Conservation (phyloP, 2,329 filamentous ascomycete genomes). For the Colletotrichum endophyticum region DNA sequence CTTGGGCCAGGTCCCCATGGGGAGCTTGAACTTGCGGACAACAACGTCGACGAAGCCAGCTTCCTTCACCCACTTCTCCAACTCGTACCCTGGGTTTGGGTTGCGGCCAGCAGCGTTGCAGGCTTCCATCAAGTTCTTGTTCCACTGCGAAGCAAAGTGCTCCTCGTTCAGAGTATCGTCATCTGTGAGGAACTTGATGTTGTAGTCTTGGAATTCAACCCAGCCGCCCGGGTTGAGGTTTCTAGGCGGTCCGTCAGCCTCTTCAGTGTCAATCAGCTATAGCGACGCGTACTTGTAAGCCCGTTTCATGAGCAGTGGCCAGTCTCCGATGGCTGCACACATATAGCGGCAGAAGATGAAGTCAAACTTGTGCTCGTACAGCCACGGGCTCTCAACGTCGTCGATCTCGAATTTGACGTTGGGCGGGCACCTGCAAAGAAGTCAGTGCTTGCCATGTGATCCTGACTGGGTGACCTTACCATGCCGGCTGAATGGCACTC, state of each 20-base stretch:
- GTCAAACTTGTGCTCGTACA: conserved; percentile 35
- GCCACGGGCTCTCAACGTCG: conserved; percentile 60
- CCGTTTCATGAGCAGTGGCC: neutral
- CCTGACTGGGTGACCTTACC: neutral
- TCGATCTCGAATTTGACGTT: conserved; percentile 72
- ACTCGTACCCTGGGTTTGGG: conserved; percentile 31
- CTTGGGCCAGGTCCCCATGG: conserved; percentile 41
- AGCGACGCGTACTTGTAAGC: conserved; percentile 29
- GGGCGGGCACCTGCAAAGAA: conserved; percentile 52
- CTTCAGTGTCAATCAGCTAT: neutral
- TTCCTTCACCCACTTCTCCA: conserved; percentile 37
- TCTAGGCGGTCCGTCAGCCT: conserved; percentile 13
- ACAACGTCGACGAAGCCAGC: conserved; percentile 41
- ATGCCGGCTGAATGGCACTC: conserved; percentile 21
- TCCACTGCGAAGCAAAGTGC: conserved; percentile 15
- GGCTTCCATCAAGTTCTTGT: conserved; percentile 20
- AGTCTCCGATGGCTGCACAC: neutral
- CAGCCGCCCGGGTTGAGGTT: conserved; percentile 39
- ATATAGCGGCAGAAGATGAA: conserved; percentile 32
- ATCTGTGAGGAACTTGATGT: conserved; percentile 22
- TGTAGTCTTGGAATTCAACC: conserved; percentile 28
- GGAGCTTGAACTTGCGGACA: conserved; percentile 33
- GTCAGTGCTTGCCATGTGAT: neutral
- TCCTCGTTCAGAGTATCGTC: conserved; percentile 23
- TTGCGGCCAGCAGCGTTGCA: conserved; percentile 27